Conservation (phyloP, 2,329 filamentous ascomycete species). For the Fusarium scirpi region DNA sequence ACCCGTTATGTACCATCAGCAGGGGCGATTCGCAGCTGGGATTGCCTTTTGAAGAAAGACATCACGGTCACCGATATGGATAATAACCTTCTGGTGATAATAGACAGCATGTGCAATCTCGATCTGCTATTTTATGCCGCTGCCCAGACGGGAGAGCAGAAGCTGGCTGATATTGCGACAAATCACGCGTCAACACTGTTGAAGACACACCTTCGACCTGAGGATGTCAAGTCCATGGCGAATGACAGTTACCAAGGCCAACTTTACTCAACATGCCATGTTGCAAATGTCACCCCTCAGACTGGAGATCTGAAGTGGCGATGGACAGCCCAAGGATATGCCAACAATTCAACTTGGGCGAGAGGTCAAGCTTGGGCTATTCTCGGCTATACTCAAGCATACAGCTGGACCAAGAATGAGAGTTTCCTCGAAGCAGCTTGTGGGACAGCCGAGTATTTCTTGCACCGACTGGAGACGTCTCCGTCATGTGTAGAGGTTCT, state of each 20-base stretch:
- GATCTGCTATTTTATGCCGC: conserved; percentile 54
- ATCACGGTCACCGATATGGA: conserved; percentile 39
- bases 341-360: conserved; percentile 60
- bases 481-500: conserved; percentile 17
- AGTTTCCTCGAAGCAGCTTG: conserved; percentile 58
- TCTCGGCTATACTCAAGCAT: conserved; percentile 62
- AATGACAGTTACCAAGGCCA: conserved; percentile 34
- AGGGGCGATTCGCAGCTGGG: conserved; percentile 63
- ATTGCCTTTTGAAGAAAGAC: conserved; percentile 51
- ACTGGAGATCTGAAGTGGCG: conserved; percentile 13
- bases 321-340: conserved; percentile 61
- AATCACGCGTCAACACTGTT: conserved; percentile 56
- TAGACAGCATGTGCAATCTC: conserved; percentile 58
- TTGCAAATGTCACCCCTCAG: conserved; percentile 56
- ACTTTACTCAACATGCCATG: conserved; percentile 49
- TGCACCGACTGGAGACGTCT: conserved; percentile 52
- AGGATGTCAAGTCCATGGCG: conserved; percentile 10
- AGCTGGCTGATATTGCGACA: conserved; percentile 1
- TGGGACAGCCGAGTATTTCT: conserved; percentile 61
- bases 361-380: conserved; percentile 64
- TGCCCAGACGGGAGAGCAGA: conserved; percentile 2
- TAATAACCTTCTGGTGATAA: conserved; percentile 53
- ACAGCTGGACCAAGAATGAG: conserved; percentile 58
- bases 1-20: conserved; percentile 56
- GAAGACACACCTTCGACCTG: conserved; percentile 54